phyloP scores from a whole-genome alignment of 106 monocot genomes.

The Dendrobium nobile region DNA sequence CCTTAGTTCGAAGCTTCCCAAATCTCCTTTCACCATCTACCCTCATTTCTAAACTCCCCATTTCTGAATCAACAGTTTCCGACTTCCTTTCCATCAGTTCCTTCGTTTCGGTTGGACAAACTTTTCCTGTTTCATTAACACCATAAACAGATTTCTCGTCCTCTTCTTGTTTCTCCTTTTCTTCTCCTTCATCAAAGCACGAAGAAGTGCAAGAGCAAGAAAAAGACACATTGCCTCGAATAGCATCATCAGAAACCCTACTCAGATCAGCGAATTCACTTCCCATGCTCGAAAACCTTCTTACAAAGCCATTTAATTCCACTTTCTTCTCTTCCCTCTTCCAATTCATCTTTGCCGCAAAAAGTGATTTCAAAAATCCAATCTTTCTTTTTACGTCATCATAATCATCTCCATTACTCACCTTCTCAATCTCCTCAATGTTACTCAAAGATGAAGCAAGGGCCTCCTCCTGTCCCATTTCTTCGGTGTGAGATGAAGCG shows the following conservation, averaged over 20 bases:
- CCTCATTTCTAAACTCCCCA: neutral
- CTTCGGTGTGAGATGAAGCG: neutral
- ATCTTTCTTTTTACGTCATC: neutral
- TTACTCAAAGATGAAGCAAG: neutral
- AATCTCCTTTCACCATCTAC: neutral
- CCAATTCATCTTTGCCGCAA: neutral
- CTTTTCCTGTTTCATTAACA: neutral
- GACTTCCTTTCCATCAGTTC: neutral
- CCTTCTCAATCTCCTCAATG: neutral
- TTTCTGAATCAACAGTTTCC: neutral
- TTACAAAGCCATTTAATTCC: neutral
- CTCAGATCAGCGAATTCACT: neutral
- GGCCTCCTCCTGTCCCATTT: neutral
- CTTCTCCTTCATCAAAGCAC: neutral
- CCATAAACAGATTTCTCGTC: neutral
- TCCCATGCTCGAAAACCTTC: neutral
- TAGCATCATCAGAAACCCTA: neutral
- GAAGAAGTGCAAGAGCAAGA: constrained; percentile 3
- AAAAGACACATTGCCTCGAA: neutral
- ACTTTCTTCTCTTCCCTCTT: neutral
- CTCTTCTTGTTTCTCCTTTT: neutral
- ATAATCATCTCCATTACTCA: neutral
- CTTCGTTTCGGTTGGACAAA: neutral
- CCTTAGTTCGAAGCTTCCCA: neutral
- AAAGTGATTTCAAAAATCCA: neutral